Base-by-base conservation (phyloP, 1,139 yeast genomes). In the Pichia sp. region DNA sequence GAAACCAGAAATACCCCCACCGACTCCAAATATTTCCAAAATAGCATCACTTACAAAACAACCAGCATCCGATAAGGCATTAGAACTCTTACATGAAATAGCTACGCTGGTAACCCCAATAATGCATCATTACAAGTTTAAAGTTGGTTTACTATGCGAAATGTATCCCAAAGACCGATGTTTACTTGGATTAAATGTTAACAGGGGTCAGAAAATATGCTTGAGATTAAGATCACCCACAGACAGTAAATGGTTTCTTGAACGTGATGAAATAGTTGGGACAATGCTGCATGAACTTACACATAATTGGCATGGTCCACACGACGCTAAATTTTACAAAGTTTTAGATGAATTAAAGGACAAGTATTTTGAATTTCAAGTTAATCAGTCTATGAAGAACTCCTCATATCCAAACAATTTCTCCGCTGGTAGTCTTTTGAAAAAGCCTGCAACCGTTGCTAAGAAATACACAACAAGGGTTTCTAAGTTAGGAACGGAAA, bases 271-370 rank as follows among this genome's bases (percentile, higher is more conserved):
- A 45, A 67, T 90, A 3, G 62, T 91, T 15, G 96, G 91, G 0
- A 89, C 96, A 0, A 77, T 90, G 79, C 70, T 93, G 11, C 99
- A 93, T 64, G 99, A 93, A 63, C 70, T 93, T 39, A 79, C 90
- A 2, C 99, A 93, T 61, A 91, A 89, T 63, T 61, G 74, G 27
- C 71, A 71, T 58, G 96, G 96, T 0, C 85, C 95, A 0, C 99
- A 93, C 61, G 85, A 93, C 66, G 77, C 70, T 18, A 68, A 67
- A 52, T 93, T 93, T 62, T 88, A 88, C 61, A 70, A 69, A 45
- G 75, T 76, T 46, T 65, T 89, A 57, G 91, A 85, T 47, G 79
- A 77, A 50, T 69, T 87, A 46, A 77, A 76, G 51, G 69, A 67
- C 2, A 77, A 85, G 51, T 84, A 77, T 60, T 81, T 82, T 59